Evolutionary conservation across 441 rosid genomes (phyloP).

Genomic region (Pelargonium australe): DNA sequence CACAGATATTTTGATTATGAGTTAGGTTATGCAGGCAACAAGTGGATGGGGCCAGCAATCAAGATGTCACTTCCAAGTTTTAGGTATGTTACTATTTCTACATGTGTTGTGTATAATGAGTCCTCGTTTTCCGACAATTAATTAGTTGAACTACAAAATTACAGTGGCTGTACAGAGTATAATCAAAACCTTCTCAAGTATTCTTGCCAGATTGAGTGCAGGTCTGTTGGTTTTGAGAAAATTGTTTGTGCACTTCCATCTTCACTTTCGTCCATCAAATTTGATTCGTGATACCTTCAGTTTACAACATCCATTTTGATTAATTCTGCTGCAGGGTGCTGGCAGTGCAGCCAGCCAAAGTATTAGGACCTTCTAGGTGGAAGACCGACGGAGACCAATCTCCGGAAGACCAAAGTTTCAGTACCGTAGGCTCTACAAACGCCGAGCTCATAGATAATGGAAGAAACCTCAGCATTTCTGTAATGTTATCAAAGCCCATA

Average conservation of each 20-base stretch:
- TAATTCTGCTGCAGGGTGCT: slow-evolving; percentile 39
- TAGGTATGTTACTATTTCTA: slow-evolving; percentile 40
- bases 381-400: slow-evolving; percentile 27
- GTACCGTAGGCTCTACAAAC: slow-evolving; percentile 15
- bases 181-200: slow-evolving; percentile 69
- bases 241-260: not conserved
- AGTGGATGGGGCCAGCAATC: slow-evolving; percentile 64
- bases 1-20: slow-evolving; percentile 10
- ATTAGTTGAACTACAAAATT: slow-evolving; percentile 21
- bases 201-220: slow-evolving; percentile 77
- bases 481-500: slow-evolving; percentile 77
- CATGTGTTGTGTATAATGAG: not conserved
- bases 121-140: slow-evolving; percentile 8
- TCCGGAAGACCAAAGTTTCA: slow-evolving; percentile 13
- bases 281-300: not conserved
- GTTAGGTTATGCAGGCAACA: slow-evolving; percentile 21
- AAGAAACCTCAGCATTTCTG: slow-evolving; percentile 39
- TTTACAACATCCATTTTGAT: not conserved
- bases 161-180: slow-evolving; percentile 73
- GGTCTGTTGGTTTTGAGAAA: slow-evolving; percentile 30
- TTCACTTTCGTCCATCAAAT: not conserved
- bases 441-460: slow-evolving; percentile 24
- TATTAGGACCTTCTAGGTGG: slow-evolving; percentile 27
- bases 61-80: slow-evolving; percentile 84
- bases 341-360: slow-evolving; percentile 60